Evolutionary conservation across 495 filamentous ascomycete species (phyloP).

Genomic region (Clavariopsis aquatica): DNA sequence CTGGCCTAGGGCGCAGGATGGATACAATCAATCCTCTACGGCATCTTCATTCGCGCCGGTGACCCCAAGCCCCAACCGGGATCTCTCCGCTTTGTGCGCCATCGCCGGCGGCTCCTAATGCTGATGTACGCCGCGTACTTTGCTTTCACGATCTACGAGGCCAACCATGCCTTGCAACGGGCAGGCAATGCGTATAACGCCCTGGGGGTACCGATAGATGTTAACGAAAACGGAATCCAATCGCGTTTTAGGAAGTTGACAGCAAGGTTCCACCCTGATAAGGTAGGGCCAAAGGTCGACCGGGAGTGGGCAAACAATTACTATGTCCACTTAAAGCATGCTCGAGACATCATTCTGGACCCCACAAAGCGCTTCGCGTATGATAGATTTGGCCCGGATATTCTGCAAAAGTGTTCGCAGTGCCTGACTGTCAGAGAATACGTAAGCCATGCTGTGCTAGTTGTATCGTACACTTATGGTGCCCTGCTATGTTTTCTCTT

Average conservation of each 20-base stretch:
- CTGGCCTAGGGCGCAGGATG: constrained; percentile 73
- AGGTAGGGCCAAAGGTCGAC: constrained; percentile 53
- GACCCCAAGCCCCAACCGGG: constrained; percentile 77
- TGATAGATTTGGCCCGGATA: constrained; percentile 82
- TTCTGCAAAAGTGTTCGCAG: constrained; percentile 63
- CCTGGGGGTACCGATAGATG: constrained; percentile 66
- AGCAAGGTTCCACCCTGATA: constrained; percentile 87
- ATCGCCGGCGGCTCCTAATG: constrained; percentile 80
- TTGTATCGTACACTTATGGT: constrained; percentile 65
- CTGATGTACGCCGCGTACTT: constrained; percentile 80
- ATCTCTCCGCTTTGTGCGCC: constrained; percentile 63
- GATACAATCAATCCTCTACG: constrained; percentile 80
- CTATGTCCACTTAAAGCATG: constrained; percentile 79
- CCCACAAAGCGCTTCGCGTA: constrained; percentile 86
- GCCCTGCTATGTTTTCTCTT: constrained; percentile 63
- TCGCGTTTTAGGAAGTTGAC: constrained; percentile 84
- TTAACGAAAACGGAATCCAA: constrained; percentile 74
- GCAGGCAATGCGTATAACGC: constrained; percentile 74
- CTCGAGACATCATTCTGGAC: constrained; percentile 79
- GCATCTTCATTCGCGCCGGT: constrained; percentile 86
- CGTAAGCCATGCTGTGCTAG: constrained; percentile 62
- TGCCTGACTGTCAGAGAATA: constrained; percentile 74
- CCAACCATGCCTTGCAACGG: constrained; percentile 73
- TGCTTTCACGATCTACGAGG: constrained; percentile 90
- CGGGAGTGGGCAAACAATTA: constrained; percentile 54